Evolutionary conservation across 768 basidiomycete species (phyloP), one percentile per base, ranked within the genome.

Genomic region (Lentinula lateritia): DNA sequence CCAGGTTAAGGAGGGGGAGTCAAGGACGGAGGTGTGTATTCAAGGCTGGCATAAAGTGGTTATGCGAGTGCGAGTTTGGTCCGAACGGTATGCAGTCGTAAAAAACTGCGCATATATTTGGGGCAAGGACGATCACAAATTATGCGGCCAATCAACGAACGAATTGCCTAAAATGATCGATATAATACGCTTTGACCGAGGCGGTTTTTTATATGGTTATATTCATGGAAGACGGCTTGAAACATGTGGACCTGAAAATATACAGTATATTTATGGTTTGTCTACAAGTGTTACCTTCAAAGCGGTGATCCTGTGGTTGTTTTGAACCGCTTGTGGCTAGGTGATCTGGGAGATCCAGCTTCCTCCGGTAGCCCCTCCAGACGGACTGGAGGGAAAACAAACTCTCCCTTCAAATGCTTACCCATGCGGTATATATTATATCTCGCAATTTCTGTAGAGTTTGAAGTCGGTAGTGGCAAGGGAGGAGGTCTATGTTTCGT

Each of bases 1-100:
- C 80, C 82, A 73, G 61, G 70, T 80, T 61, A 82, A 81, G 73
- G 18, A 83, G 78, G 45, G n/a, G n/a, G n/a, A n/a, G n/a, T n/a
- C n/a, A 83, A 83, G 71, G 83, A 84, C 3, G 3, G 28, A 66
- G 79, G 79, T 6, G 72, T 80, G 0, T n/a, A n/a, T 83, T 84
- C 73, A 78, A 80, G 69, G 74, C 75, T 35, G 71, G 74, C 16
- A 78, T 83, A 23, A 72, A 80, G 61, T 84, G 74, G 72, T 78
- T 83, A 16, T 56, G 43, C 23, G 3, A 34, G n/a, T 43, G 43
- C 10, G 55, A 42, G 28, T 56, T 56, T 23, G 41, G 55, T 1
- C 35, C 1, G 34, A 52, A 20, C 23, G 46, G 7, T 7, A 48
- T 6, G 18, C 2, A 28, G 28, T 3, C 28, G 3, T 3, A 28